phyloP scores from a whole-genome alignment of 331 rosid species.

The Malus hybrid region DNA sequence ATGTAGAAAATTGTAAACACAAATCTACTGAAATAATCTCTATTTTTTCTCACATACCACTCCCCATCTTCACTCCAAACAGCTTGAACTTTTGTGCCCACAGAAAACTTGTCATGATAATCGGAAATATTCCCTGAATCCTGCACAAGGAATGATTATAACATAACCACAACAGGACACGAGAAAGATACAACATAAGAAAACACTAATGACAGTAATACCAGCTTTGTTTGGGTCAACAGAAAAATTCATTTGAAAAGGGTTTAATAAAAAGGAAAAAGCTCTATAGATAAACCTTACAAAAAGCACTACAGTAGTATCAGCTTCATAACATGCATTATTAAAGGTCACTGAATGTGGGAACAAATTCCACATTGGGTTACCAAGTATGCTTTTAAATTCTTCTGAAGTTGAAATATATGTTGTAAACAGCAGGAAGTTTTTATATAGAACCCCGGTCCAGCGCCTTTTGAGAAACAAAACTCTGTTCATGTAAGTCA shows the following conservation, averaged over 20 bases:
- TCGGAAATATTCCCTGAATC: conserved; percentile 45
- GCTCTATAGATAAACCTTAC: no score
- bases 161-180: neutral
- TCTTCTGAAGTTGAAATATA: neutral
- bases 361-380: neutral
- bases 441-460: neutral
- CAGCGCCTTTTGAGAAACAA: neutral
- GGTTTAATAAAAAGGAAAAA: neutral
- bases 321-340: neutral
- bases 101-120: conserved; percentile 50
- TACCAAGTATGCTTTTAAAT: neutral
- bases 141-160: conserved; percentile 22
- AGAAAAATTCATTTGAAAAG: neutral
- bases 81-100: conserved; percentile 85
- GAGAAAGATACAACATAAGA: neutral
- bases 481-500: neutral
- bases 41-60: conserved; percentile 45
- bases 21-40: neutral
- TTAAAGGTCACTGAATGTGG: neutral
- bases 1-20: neutral
- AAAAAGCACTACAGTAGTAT: neutral
- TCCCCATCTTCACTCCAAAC: conserved; percentile 99
- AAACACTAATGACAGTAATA: neutral
- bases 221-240: neutral
- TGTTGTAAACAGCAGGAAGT: neutral